Evolutionary conservation across 345 rosid genomes (phyloP).

Genomic region (Citrus sp.): DNA sequence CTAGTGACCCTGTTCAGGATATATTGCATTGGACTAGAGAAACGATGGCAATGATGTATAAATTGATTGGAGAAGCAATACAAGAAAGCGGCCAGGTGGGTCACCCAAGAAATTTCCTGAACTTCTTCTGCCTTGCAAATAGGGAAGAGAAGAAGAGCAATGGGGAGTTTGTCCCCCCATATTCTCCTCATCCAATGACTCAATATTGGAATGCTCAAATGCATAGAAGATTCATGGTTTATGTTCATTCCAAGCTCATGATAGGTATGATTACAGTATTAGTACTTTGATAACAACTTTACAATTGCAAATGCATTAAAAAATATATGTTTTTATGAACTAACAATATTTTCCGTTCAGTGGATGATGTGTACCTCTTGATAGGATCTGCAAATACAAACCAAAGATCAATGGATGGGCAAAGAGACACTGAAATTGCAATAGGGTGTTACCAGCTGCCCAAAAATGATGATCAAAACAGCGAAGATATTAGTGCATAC

Average conservation of each 20-base stretch:
- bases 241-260: slow-evolving; percentile 95
- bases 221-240: slow-evolving; percentile 84
- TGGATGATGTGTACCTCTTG: slow-evolving; percentile 65
- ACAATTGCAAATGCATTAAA: neutral
- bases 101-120: slow-evolving; percentile 78
- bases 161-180: slow-evolving; percentile 51
- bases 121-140: slow-evolving; percentile 88
- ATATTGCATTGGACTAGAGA: slow-evolving; percentile 91
- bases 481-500: slow-evolving; percentile 43
- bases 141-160: slow-evolving; percentile 60
- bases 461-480: slow-evolving; percentile 6
- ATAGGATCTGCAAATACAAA: slow-evolving; percentile 86
- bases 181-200: slow-evolving; percentile 51
- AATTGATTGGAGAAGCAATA: slow-evolving; percentile 63
- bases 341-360: slow-evolving; percentile 19
- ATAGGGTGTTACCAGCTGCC: slow-evolving; percentile 66
- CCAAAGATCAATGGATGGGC: slow-evolving; percentile 91
- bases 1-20: slow-evolving; percentile 76
- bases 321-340: neutral
- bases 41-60: slow-evolving; percentile 84
- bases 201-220: slow-evolving; percentile 81
- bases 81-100: slow-evolving; percentile 39
- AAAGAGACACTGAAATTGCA: slow-evolving; percentile 83
- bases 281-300: neutral
- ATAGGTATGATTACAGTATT: slow-evolving; percentile 47